A percentile compares a stretch with the other conserved stretches of the same genome.
Conservation (phyloP, 805 yeast species). For the Yarrowia porcina region DNA sequence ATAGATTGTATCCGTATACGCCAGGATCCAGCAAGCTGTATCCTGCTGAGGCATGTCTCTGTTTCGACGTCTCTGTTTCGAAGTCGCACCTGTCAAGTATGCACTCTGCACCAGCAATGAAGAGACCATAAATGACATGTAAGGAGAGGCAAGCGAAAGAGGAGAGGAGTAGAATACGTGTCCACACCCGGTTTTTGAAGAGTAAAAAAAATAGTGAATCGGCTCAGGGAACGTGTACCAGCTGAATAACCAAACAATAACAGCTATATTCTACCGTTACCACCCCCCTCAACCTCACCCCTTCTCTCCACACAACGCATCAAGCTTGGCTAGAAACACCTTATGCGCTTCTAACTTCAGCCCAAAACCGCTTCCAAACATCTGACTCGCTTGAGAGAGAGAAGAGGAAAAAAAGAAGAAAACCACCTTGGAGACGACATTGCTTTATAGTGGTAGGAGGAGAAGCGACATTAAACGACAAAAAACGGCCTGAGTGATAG, state of each 20-base stretch:
- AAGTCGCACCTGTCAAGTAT: background rate
- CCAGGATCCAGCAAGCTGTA: too few relatives aligned
- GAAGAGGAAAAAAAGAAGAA: background rate
- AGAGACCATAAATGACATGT: background rate
- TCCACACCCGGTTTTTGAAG: too few relatives aligned
- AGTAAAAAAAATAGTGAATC: too few relatives aligned
- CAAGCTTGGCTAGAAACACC: slow-evolving; percentile 9
- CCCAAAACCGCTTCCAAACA: slow-evolving; percentile 3
- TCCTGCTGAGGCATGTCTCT: too few relatives aligned
- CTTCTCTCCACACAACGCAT: slow-evolving; percentile 12
- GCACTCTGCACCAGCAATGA: slow-evolving; percentile 4
- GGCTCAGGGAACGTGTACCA: too few relatives aligned
- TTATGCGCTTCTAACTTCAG: background rate
- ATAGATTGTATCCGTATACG: too few relatives aligned
- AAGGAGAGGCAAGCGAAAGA: background rate
- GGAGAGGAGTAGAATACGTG: too few relatives aligned
- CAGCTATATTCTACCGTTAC: background rate
- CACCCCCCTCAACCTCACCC: background rate
- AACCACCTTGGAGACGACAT: background rate
- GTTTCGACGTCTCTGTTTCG: too few relatives aligned
- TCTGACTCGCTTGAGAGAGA: background rate
- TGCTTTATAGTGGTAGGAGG: too few relatives aligned
- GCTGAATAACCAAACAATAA: too few relatives aligned
- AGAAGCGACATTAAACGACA: too few relatives aligned
- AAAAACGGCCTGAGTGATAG: too few relatives aligned